phyloP scores from a whole-genome alignment of 1,139 yeast species.

The Wickerhamiella pararugosa region DNA sequence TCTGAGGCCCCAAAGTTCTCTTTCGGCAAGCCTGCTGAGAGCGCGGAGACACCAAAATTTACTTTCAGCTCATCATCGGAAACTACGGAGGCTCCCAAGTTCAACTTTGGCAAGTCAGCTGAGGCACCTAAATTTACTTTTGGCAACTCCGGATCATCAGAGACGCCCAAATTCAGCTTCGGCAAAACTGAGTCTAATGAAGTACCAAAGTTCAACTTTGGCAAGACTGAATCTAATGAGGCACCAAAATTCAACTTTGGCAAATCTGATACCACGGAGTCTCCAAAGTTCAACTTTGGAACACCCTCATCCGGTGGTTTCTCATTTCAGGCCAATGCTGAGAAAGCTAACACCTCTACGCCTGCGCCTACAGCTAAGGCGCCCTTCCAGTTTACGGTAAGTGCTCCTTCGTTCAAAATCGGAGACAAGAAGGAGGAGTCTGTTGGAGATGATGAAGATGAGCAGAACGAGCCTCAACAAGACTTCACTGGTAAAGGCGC shows the following conservation, averaged over 20 bases:
- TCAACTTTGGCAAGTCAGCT: conserved; percentile 8
- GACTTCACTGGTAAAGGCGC: conserved; percentile 35
- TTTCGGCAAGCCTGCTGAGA: conserved; percentile 12
- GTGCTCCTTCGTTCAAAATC: conserved; percentile 12
- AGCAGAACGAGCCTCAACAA: conserved; percentile 19
- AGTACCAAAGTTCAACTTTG: conserved; percentile 8
- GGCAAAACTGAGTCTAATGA: neutral
- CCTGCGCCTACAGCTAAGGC: conserved; percentile 15
- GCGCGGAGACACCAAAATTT: conserved; percentile 5
- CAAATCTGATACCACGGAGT: neutral
- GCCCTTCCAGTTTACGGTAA: conserved; percentile 5
- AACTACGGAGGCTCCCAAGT: conserved; percentile 5
- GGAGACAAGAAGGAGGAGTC: conserved; percentile 4
- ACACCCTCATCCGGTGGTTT: neutral
- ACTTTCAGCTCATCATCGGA: neutral
- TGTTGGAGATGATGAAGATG: conserved; percentile 14
- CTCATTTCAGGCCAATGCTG: conserved; percentile 18
- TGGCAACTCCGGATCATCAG: neutral
- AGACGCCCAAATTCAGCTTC: neutral
- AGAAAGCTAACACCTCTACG: conserved; percentile 25
- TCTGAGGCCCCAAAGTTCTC: conserved; percentile 12
- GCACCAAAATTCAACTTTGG: conserved; percentile 7
- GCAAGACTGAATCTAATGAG: neutral
- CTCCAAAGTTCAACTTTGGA: conserved; percentile 6
- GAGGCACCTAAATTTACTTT: conserved; percentile 1